Base-by-base conservation (phyloP, 1,284 basidiomycete genomes). In the Pseudozyma tsukubaensis region DNA sequence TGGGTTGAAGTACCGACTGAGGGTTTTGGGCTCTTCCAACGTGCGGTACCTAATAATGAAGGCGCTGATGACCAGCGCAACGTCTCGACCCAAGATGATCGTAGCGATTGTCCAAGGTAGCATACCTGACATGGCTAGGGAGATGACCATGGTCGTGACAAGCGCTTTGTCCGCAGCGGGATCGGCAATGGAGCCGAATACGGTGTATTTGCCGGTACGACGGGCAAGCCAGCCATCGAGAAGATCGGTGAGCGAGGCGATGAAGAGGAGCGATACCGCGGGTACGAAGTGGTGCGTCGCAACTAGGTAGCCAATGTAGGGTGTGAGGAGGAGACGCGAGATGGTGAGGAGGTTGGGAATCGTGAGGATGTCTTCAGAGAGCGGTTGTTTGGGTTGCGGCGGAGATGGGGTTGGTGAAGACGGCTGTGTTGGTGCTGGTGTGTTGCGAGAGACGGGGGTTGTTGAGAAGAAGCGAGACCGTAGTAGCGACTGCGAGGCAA, bases 161-260 rank as follows among this genome's bases (percentile, higher is more conserved):
- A 99, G 87, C 24, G 90, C 88, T 86, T 99, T 99, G 88, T 99
- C 96, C 2, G 97, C 96, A 0, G 95, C 94, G 9, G 96, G 96
- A 85, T 99, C 97, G 8, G 98, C 88, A 63, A 99, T 95, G 12
- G 92, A 93, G 11, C 96, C 96, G 37, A 99, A 88, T 11, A 98
- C 94, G 11, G 93, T 91, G 50, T 76, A 69, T 45, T 67, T 72
- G 44, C 74, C 86, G 88, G 91, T 94, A 92, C 89, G 89, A 65
- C 96, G 88, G 0, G 96, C 97, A 50, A 99, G 86, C 84, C 88
- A 97, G 1, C 96, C 96, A 80, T 99, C 96, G 54, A 92, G 88
- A 92, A 92, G 86, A 85, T 99, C 97, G 3, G 94, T 94, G 49
- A 94, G 84, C 16, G 94, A 94, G 3, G 95, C 94, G 76, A 94